These are phyloP conservation scores for Colletotrichum somersetense DNA, from an alignment of 2,329 filamentous ascomycete genomes.

Conservation along the genomic window DNA sequence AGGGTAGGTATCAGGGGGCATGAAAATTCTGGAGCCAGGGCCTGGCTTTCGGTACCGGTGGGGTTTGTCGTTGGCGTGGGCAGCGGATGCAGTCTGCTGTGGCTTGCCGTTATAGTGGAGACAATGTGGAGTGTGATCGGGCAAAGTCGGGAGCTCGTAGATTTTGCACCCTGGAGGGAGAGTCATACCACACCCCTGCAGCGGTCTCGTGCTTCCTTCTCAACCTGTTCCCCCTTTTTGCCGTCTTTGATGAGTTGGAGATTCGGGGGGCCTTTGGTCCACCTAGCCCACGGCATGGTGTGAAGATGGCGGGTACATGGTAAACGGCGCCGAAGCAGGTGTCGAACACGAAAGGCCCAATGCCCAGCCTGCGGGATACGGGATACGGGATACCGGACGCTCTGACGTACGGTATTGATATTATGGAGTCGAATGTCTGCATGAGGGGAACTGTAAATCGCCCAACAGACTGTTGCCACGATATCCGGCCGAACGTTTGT, in stretches of 20 bases:
- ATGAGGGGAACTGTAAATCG: conserved; percentile 10
- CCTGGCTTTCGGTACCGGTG: conserved; percentile 39
- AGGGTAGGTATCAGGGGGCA: conserved; percentile 8
- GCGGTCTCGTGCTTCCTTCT: conserved; percentile 24
- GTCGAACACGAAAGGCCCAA: conserved; percentile 33
- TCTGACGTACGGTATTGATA: conserved; percentile 12
- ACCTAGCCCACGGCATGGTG: conserved; percentile 26
- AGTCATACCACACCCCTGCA: conserved; percentile 35
- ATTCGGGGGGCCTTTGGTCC: conserved; percentile 32
- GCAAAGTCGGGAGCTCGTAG: conserved; percentile 36
- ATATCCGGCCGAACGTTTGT: conserved; percentile 23
- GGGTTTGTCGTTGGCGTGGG: conserved; percentile 32
- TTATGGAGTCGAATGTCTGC: not conserved
- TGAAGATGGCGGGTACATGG: conserved; percentile 19
- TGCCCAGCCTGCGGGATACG: conserved; percentile 17
- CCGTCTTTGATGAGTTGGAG: conserved; percentile 28
- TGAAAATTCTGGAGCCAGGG: conserved; percentile 36
- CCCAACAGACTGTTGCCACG: conserved; percentile 15
- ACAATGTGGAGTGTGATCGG: conserved; percentile 37
- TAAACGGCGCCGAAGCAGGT: conserved; percentile 27
- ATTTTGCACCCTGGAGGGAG: conserved; percentile 37
- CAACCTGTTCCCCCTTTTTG: conserved; percentile 17
- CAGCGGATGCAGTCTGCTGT: conserved; percentile 21
- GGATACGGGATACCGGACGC: conserved; percentile 14
- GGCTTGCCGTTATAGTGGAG: conserved; percentile 39